phyloP scores from a whole-genome alignment of 495 filamentous ascomycete genomes.

The Elasticomyces elasticus region DNA sequence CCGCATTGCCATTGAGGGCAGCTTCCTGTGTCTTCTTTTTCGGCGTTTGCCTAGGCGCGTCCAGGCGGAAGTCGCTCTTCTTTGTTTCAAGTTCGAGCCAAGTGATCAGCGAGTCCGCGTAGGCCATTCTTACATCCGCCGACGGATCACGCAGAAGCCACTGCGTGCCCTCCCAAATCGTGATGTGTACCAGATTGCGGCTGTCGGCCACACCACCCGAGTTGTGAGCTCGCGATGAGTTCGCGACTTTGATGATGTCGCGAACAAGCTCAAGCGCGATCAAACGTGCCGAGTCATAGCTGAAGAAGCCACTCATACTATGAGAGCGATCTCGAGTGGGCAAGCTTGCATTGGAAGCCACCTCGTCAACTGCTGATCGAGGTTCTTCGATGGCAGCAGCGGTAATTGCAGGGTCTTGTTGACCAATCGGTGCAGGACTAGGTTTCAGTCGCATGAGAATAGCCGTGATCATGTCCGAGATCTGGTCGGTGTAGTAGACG shows the following conservation, averaged over 20 bases:
- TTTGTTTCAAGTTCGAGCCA: constrained; percentile 77
- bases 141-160: constrained; percentile 75
- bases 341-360: constrained; percentile 36
- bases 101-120: constrained; percentile 66
- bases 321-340: constrained; percentile 32
- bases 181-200: constrained; percentile 61
- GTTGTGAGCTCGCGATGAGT: constrained; percentile 39
- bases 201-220: constrained; percentile 52
- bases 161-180: constrained; percentile 85
- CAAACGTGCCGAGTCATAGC: constrained; percentile 60
- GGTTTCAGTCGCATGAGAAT: constrained; percentile 70
- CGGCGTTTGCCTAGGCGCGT: constrained; percentile 37
- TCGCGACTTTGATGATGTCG: constrained; percentile 68
- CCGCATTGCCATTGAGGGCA: constrained; percentile 21
- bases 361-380: constrained; percentile 25
- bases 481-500: constrained; percentile 88
- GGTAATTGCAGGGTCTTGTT: constrained; percentile 19
- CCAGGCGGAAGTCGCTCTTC: constrained; percentile 50
- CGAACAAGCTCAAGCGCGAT: constrained; percentile 73
- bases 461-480: constrained; percentile 77
- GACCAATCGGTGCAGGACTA: constrained; percentile 32
- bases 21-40: constrained; percentile 26
- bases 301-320: constrained; percentile 57
- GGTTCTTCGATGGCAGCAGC: constrained; percentile 34
- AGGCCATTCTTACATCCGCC: constrained; percentile 66